A percentile compares a stretch with the other conserved stretches of the same genome.
phyloP scores from a whole-genome alignment of 2,329 filamentous ascomycete genomes.

The Claviceps capensis region DNA sequence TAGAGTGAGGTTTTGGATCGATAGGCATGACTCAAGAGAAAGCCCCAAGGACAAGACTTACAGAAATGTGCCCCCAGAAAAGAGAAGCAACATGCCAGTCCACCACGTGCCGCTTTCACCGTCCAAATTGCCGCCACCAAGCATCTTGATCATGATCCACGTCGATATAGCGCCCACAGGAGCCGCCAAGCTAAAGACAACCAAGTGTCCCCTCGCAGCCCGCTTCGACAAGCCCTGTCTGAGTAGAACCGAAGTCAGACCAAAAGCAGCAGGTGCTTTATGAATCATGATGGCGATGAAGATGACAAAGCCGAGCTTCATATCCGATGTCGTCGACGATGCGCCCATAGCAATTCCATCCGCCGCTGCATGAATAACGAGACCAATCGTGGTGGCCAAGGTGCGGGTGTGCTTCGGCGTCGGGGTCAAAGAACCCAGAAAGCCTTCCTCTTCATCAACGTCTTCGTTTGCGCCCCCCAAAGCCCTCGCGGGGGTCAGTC shows the following conservation, averaged over 20 bases:
- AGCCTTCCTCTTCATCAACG: conserved; percentile 42
- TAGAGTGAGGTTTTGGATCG: too few relatives aligned
- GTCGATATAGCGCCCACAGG: conserved; percentile 75
- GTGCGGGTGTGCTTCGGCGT: conserved; percentile 46
- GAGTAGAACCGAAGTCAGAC: conserved; percentile 75
- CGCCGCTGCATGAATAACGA: conserved; percentile 92
- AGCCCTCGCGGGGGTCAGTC: conserved; percentile 21
- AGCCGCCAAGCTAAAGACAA: conserved; percentile 84
- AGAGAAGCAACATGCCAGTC: conserved; percentile 86
- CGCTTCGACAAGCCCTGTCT: conserved; percentile 87
- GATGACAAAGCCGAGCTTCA: conserved; percentile 74
- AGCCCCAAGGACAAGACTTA: conserved; percentile 31
- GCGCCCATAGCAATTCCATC: conserved; percentile 95
- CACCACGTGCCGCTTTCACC: conserved; percentile 63
- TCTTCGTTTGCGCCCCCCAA: conserved; percentile 34
- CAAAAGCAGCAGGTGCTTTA: conserved; percentile 92
- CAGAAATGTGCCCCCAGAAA: conserved; percentile 91
- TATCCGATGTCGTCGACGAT: conserved; percentile 61
- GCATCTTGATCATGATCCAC: conserved; percentile 62
- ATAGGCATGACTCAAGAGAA: too few relatives aligned
- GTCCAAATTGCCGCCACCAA: conserved; percentile 47
- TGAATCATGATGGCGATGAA: conserved; percentile 96
- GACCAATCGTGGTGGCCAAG: conserved; percentile 74
- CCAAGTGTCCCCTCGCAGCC: conserved; percentile 67
- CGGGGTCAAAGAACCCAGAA: conserved; percentile 43